These are phyloP conservation scores for Immersiella caudata DNA, from an alignment of 495 filamentous ascomycete species.

Conservation along the genomic window DNA sequence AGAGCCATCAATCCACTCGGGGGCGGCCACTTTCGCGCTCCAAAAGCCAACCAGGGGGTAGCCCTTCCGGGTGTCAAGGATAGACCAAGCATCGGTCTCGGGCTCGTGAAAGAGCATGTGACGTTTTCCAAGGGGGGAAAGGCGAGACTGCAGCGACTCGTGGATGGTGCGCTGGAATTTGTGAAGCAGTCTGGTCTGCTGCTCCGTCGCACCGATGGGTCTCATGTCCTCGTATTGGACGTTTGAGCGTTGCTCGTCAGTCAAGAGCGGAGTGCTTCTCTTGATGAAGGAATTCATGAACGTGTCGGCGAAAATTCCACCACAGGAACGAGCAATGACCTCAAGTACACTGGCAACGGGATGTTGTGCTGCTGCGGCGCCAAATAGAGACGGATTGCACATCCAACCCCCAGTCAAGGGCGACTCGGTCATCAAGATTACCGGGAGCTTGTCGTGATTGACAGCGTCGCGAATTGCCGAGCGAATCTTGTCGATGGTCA, in stretches of 20 bases:
- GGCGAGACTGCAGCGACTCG: conserved; percentile 24
- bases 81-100: conserved; percentile 21
- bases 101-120: conserved; percentile 21
- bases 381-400: conserved; percentile 29
- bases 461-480: conserved; percentile 28
- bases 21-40: conserved; percentile 27
- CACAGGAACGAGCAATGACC: conserved; percentile 28
- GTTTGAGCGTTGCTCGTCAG: conserved; percentile 27
- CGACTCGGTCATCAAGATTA: conserved; percentile 30
- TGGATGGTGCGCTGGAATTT: conserved; percentile 30
- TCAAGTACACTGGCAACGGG: conserved; percentile 6
- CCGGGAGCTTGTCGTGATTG: conserved; percentile 18
- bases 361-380: neutral
- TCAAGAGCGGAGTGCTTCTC: conserved; percentile 27
- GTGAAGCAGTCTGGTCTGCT: conserved; percentile 26
- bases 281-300: conserved; percentile 29
- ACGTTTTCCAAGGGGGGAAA: conserved; percentile 15
- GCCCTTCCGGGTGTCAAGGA: conserved; percentile 19
- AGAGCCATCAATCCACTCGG: neutral
- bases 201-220: conserved; percentile 24
- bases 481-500: conserved; percentile 24
- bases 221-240: conserved; percentile 31
- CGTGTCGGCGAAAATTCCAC: conserved; percentile 28
- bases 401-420: conserved; percentile 35
- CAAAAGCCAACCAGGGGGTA: conserved; percentile 30